Evolutionary conservation across 129 eudicot genomes (phyloP).

Genomic region (Escallonia rubra): DNA sequence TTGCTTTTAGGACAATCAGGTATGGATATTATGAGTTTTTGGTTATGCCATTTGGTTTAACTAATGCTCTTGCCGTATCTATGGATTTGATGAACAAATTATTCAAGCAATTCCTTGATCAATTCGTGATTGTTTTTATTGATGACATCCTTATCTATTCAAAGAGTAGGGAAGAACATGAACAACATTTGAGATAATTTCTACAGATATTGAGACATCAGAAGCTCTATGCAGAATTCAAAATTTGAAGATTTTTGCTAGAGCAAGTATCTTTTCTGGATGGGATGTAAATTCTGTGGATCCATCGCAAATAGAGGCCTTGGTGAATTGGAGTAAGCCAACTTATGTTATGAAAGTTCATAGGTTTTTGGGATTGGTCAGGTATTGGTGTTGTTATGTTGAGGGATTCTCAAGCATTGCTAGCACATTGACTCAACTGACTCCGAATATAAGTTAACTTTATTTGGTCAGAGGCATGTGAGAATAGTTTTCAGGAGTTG

Average conservation of each 20-base stretch:
- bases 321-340: neutral
- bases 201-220: neutral
- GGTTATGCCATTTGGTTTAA: neutral
- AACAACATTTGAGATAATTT: neutral
- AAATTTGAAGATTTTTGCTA: neutral
- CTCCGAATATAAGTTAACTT: neutral
- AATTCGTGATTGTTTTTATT: too few relatives aligned
- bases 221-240: neutral
- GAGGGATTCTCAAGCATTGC: neutral
- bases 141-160: neutral
- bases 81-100: too few relatives aligned
- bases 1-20: too few relatives aligned
- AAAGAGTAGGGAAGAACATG: neutral
- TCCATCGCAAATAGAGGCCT: neutral
- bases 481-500: neutral
- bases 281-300: neutral
- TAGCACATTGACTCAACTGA: neutral
- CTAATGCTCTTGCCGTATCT: too few relatives aligned
- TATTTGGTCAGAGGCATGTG: neutral
- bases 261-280: neutral
- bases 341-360: neutral
- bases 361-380: neutral
- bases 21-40: neutral
- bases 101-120: too few relatives aligned
- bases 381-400: neutral